Base-by-base conservation (phyloP, 768 basidiomycete genomes). In the Suillus bovinus region DNA sequence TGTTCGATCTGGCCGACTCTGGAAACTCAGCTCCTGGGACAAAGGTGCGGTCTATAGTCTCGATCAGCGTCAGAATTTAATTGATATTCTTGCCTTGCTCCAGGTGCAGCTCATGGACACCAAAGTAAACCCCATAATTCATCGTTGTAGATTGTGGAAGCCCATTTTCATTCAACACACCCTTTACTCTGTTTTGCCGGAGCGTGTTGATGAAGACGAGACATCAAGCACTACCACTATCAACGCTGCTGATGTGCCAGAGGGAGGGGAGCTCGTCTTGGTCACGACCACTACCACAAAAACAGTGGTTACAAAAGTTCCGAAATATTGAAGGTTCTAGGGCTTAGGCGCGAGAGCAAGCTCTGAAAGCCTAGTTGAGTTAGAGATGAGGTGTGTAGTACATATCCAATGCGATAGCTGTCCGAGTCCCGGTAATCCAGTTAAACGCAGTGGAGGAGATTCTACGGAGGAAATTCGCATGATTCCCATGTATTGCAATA, bases 21-120 rank as follows among this genome's bases (percentile, higher is more conserved):
- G 74, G 72, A 36, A 66, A 63, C 20, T 74, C 72, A 2, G 33
- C 36, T 44, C 67, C 73, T 39, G 75, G 70, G 65, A 75, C 72
- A 13, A 74, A 72, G 72, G 74, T 74, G 31, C 10, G 20, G 5
- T 11, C 5, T 1, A 33, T 13, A 3, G 2, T 52, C 5, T 52
- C 11, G 11, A 52, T n/a, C 29, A 5, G 29, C 5, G 17, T 20
- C 5, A 1, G 3, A 2, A n/a, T n/a, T 31, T n/a, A 3, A 6
- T 31, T 31, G 5, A 31, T 13, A 29, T 31, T 52, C 29, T 31
- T 52, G 5, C 3, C 29, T n/a, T 31, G 5, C 17, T 52, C 50
- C 10, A 49, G 27, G 47, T 49, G 50, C 27, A 50, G 6, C 49
- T 50, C 9, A 2, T 9, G 4, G 8, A 8, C 22, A 8, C 1